Evolutionary conservation across 2,329 filamentous ascomycete species (phyloP).

Genomic region (Penicillium sp.): DNA sequence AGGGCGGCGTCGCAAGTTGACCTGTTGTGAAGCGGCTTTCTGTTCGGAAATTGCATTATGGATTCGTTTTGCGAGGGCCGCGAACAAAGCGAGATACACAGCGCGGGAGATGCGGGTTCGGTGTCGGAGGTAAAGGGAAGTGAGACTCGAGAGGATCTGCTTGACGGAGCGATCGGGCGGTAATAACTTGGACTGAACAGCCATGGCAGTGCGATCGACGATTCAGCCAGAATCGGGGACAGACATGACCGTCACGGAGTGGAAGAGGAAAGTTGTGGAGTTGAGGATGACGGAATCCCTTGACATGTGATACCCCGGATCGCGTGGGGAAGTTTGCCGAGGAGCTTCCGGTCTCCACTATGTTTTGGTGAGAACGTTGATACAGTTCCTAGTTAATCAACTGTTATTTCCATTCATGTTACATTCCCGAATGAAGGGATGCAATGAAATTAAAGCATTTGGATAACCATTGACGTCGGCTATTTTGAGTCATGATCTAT

Average conservation of each 20-base stretch:
- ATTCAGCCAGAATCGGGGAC: conserved; percentile 17
- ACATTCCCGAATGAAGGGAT: too few species aligned
- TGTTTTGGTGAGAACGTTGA: too few species aligned
- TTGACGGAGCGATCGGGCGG: conserved; percentile 61
- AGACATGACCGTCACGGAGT: conserved; percentile 15
- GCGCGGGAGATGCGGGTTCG: conserved; percentile 75
- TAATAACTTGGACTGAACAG: conserved; percentile 66
- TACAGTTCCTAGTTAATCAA: too few species aligned
- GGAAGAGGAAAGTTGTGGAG: not conserved
- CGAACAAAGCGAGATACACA: conserved; percentile 74
- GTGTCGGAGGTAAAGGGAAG: conserved; percentile 68
- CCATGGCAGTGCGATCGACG: conserved; percentile 50
- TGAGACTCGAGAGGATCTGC: conserved; percentile 60
- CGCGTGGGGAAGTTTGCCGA: not conserved
- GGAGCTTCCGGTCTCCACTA: not conserved
- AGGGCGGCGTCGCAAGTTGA: conserved; percentile 53
- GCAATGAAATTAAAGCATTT: too few species aligned
- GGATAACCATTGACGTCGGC: too few species aligned
- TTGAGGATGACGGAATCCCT: not conserved
- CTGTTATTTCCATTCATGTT: too few species aligned
- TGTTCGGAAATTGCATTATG: conserved; percentile 89
- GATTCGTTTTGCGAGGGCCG: conserved; percentile 77
- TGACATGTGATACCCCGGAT: not conserved
- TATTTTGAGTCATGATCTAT: too few species aligned
- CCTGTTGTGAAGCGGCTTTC: conserved; percentile 73